These are phyloP conservation scores for Sapria himalayana DNA, from an alignment of 345 rosid genomes.

Conservation along the genomic window DNA sequence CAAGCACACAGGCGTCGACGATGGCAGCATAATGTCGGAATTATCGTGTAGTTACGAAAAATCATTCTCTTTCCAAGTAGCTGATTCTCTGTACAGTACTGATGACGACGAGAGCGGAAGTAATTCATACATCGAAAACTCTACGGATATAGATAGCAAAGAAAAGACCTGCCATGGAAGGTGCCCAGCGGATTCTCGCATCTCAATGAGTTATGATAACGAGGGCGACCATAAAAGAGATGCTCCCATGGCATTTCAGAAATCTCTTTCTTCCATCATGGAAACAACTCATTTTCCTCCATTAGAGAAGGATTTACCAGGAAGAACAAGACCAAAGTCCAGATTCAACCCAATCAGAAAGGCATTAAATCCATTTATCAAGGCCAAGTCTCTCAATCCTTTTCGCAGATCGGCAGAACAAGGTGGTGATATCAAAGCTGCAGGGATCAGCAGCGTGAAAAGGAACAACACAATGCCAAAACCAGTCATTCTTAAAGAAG, in stretches of 20 bases:
- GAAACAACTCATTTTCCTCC: constrained; percentile 22
- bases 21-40: constrained; percentile 43
- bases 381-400: constrained; percentile 55
- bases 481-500: constrained; percentile 17
- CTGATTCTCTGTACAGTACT: constrained; percentile 40
- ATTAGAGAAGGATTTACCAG: constrained; percentile 23
- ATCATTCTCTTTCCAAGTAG: constrained; percentile 30
- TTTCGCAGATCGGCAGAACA: constrained; percentile 27
- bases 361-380: constrained; percentile 69
- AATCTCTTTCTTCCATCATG: constrained; percentile 34
- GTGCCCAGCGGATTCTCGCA: no score
- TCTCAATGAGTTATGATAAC: no score
- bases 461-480: constrained; percentile 16
- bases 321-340: constrained; percentile 33
- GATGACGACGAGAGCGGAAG: no score
- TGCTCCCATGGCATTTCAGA: constrained; percentile 16
- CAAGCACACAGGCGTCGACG: constrained; percentile 28
- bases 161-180: no score
- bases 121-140: no score
- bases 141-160: no score
- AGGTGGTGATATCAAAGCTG: constrained; percentile 12
- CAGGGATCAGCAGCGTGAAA: constrained; percentile 12
- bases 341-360: constrained; percentile 43
- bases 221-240: constrained; percentile 20
- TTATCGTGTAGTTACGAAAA: constrained; percentile 28